phyloP scores from a whole-genome alignment of 306 rosid genomes.

The Clitoria ternatea region DNA sequence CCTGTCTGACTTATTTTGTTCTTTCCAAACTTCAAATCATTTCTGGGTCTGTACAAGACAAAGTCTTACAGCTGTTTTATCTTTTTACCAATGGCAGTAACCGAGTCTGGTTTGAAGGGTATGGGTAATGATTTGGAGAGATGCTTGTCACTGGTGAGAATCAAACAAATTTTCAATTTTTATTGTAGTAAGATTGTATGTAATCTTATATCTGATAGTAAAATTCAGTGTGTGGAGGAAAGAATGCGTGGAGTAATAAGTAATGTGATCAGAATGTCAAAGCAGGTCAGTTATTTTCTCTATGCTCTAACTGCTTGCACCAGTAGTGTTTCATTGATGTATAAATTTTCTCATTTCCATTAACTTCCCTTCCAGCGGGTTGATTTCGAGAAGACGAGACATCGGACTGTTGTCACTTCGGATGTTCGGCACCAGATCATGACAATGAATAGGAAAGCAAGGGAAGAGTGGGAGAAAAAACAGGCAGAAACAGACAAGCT shows the following conservation, averaged over 20 bases:
- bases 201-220: constrained; percentile 28
- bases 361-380: constrained; percentile 54
- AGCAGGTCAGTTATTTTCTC: constrained; percentile 59
- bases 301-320: constrained; percentile 9
- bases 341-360: constrained; percentile 19
- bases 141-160: constrained; percentile 94
- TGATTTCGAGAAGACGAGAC: constrained; percentile 74
- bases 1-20: constrained; percentile 18
- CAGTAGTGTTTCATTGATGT: constrained; percentile 6
- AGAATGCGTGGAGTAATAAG: constrained; percentile 83
- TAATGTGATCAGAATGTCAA: constrained; percentile 78
- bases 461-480: constrained; percentile 88
- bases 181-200: constrained; percentile 18
- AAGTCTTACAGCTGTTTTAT: constrained; percentile 20
- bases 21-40: constrained; percentile 17
- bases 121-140: constrained; percentile 68
- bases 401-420: constrained; percentile 58
- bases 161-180: constrained; percentile 12
- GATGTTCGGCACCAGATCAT: constrained; percentile 72
- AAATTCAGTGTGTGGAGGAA: constrained; percentile 86
- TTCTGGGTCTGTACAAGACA: background rate
- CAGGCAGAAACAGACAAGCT: constrained; percentile 81
- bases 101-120: constrained; percentile 69
- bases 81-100: constrained; percentile 58
- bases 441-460: constrained; percentile 65